phyloP scores from a whole-genome alignment of 345 rosid species.

The Syzygium aqueum region DNA sequence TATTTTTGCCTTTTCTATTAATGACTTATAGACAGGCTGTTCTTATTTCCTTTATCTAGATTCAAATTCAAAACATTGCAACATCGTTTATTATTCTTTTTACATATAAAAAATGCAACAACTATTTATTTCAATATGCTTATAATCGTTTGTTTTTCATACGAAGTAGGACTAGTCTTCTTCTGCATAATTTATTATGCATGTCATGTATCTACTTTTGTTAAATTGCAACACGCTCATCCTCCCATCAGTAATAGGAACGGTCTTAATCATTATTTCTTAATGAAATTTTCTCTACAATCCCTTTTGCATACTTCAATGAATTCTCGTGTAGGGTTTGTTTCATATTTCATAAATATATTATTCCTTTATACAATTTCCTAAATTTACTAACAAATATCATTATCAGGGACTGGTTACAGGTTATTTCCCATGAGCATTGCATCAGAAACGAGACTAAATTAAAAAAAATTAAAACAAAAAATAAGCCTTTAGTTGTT shows the following conservation, averaged over 20 bases:
- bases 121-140: not conserved
- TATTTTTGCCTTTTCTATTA: not conserved
- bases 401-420: no score
- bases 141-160: not conserved
- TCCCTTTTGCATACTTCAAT: no score
- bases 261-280: not conserved
- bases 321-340: not conserved
- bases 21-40: not conserved
- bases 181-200: not conserved
- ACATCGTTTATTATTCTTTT: fast-evolving
- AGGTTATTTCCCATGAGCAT: not conserved
- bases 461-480: no score
- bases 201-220: not conserved
- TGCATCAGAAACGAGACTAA: not conserved
- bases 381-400: no score
- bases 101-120: not conserved
- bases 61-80: not conserved
- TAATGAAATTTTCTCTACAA: not conserved
- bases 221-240: not conserved
- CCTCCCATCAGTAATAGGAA: not conserved
- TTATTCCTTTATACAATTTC: no score
- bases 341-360: no score
- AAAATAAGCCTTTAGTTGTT: not conserved
- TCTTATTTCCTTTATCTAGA: not conserved
- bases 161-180: not conserved